Evolutionary conservation across 768 basidiomycete genomes (phyloP).

Genomic region (Boletus huronensis): DNA sequence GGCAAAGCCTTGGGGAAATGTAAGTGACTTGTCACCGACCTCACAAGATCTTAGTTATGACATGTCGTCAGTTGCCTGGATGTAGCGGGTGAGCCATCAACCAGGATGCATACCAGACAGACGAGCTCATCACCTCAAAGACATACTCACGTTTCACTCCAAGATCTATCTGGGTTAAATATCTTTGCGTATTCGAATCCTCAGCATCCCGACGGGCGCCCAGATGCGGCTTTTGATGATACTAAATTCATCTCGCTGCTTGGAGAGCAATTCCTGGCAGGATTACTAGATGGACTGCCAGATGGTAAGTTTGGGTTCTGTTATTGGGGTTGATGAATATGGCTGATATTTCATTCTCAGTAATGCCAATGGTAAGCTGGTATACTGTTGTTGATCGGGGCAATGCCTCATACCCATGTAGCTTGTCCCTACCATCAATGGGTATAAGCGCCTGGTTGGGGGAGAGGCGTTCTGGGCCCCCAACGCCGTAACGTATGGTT

Average conservation of each 20-base stretch:
- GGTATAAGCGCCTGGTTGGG: conserved; percentile 94
- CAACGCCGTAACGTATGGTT: conserved; percentile 90
- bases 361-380: conserved; percentile 75
- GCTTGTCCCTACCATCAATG: conserved; percentile 90
- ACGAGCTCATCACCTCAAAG: conserved; percentile 34
- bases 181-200: conserved; percentile 70
- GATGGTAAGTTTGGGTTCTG: conserved; percentile 55
- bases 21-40: conserved; percentile 36
- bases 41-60: conserved; percentile 3
- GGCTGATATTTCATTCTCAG: conserved; percentile 33
- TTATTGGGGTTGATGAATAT: neutral
- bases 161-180: conserved; percentile 65
- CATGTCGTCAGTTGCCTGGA: conserved; percentile 70
- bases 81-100: conserved; percentile 72
- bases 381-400: neutral
- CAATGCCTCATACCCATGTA: conserved; percentile 24
- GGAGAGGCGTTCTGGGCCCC: conserved; percentile 96
- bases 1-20: conserved; percentile 96
- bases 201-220: conserved; percentile 60
- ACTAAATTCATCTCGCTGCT: conserved; percentile 79
- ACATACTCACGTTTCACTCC: conserved; percentile 89
- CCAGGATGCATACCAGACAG: conserved; percentile 10
- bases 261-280: conserved; percentile 93
- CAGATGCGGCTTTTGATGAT: conserved; percentile 72
- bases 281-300: conserved; percentile 81